Base-by-base conservation (phyloP, 148 eudicot genomes). In the Talinum fruticosum region DNA sequence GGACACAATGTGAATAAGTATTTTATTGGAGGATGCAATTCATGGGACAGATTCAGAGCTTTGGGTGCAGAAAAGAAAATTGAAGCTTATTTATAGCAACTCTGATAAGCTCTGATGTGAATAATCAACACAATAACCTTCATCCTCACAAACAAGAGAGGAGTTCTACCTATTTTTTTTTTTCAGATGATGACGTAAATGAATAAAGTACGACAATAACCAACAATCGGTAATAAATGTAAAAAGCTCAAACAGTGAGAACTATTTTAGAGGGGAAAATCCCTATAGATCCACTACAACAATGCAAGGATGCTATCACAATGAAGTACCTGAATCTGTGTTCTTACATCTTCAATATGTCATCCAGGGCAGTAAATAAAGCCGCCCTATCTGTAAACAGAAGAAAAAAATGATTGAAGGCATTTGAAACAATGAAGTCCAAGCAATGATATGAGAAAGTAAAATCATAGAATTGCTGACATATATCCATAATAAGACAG, bases 11-110 rank as follows among this genome's bases (percentile, higher is more conserved):
- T 85, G 97, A 33, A 57, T 12, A 23, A 57, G 47, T 6, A 41
- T 41, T 41, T 41, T 41, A 41, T 41, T 41, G 47, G 47, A 41
- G 47, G 47, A 41, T 41, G 47, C 47, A 41, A 41, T 0, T 10
- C 12, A 41, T 8, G 8, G 12, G 47, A 41, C 64, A 57, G n/a
- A 57, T 21, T 80, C 87, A 86, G 76, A 85, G 88, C 75, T 82
- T 86, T 47, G 97, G 97, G 30, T 93, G 99, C 84, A 83, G 80
- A 80, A 93, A 91, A n/a, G 28, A 6, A 16, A n/a, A 41, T 8
- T 41, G 7, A 41, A 14, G 13, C 47, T 41, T 14, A 41, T 41
- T 8, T 41, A 8, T 41, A 2, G 12, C 13, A 41, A 41, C 8
- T 8, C 8, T 41, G 8, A 41, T 41, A 14, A 53, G 19, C 66